Evolutionary conservation across 2,329 filamentous ascomycete species (phyloP).

Genomic region (Ceratocystis destructans): DNA sequence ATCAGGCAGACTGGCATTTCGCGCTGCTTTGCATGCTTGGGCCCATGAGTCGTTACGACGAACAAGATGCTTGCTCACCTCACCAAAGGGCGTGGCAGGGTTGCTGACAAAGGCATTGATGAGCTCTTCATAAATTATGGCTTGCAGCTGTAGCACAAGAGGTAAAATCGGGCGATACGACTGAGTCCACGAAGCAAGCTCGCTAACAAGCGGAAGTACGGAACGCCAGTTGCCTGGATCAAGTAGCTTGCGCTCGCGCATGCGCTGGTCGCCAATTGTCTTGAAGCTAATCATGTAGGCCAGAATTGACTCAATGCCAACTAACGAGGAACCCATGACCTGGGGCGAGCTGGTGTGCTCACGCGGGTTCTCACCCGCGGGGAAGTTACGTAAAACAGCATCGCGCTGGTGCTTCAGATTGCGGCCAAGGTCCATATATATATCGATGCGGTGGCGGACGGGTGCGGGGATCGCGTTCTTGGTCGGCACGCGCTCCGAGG

Average conservation of each 20-base stretch:
- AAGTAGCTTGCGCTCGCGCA: conserved; percentile 31
- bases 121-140: conserved; percentile 34
- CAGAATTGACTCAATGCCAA: conserved; percentile 37
- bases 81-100: conserved; percentile 24
- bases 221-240: conserved; percentile 33
- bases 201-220: conserved; percentile 33
- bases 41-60: conserved; percentile 17
- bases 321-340: conserved; percentile 30
- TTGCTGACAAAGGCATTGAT: conserved; percentile 27
- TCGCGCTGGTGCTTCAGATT: conserved; percentile 44
- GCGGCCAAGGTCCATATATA: conserved; percentile 31
- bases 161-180: conserved; percentile 31
- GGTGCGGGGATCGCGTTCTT: not conserved
- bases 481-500: not conserved
- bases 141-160: conserved; percentile 33
- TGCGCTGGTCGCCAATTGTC: conserved; percentile 33
- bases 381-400: conserved; percentile 26
- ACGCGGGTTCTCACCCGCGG: conserved; percentile 21
- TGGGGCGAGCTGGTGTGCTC: conserved; percentile 20
- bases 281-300: conserved; percentile 43
- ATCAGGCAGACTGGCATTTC: not conserved
- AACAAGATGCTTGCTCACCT: conserved; percentile 21
- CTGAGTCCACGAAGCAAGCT: conserved; percentile 27
- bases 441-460: conserved; percentile 21
- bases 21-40: conserved; percentile 25